A percentile compares a stretch with the other conserved stretches of the same genome.
phyloP scores from a whole-genome alignment of 345 rosid species.

The Populus alba region DNA sequence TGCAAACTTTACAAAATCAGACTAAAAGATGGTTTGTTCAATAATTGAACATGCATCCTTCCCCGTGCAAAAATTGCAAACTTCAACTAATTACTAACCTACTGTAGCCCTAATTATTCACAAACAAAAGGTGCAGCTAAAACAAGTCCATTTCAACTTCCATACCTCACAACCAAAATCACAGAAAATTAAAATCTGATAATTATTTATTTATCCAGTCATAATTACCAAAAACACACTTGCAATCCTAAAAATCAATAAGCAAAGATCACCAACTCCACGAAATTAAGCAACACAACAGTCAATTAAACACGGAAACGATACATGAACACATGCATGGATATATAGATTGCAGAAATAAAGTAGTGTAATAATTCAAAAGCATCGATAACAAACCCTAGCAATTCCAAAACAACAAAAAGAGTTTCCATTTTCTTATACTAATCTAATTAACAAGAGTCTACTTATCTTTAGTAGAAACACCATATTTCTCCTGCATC shows the following conservation, averaged over 20 bases:
- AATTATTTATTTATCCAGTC: not conserved
- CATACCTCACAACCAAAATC: not conserved
- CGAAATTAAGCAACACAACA: not conserved
- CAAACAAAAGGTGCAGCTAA: not conserved
- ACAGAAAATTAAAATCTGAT: not conserved
- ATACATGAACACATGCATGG: not conserved
- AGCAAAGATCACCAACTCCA: not conserved
- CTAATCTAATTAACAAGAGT: not conserved
- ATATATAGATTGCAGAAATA: not conserved
- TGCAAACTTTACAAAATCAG: not conserved
- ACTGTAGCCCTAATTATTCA: not conserved
- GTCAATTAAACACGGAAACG: not conserved
- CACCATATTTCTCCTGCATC: conserved; percentile 93
- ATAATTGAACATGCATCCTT: not conserved
- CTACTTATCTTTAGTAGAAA: conserved; percentile 82
- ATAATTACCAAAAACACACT: not conserved
- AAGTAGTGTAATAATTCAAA: not conserved
- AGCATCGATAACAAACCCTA: conserved; percentile 3
- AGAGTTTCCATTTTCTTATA: not conserved
- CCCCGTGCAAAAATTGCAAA: not conserved
- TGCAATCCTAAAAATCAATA: not conserved
- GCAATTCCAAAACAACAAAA: not conserved
- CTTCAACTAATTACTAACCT: not conserved
- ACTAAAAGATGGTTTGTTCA: too few relatives aligned
- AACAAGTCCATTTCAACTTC: not conserved